These are phyloP conservation scores for Clonostachys rosea DNA, from an alignment of 2,329 filamentous ascomycete genomes.

Conservation along the genomic window DNA sequence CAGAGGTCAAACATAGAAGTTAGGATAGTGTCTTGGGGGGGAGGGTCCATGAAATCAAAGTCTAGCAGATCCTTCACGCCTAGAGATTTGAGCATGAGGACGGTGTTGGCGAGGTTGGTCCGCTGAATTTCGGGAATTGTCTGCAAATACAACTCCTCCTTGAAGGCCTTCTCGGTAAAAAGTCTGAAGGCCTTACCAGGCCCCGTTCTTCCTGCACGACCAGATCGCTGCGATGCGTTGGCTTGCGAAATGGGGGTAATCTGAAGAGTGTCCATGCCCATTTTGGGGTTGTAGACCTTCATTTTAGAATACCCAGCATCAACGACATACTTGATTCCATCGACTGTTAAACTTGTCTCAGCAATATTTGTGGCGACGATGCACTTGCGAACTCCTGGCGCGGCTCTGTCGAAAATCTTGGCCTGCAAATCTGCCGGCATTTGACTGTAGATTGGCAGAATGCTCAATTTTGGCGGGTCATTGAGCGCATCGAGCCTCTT, in stretches of 20 bases:
- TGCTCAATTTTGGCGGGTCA: conserved; percentile 89
- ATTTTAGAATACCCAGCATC: conserved; percentile 95
- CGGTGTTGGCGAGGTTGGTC: conserved; percentile 92
- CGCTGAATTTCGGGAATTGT: conserved; percentile 97
- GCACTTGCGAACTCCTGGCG: conserved; percentile 89
- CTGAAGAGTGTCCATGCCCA: conserved; percentile 98
- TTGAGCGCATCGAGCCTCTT: conserved; percentile 86
- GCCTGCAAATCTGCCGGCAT: conserved; percentile 98
- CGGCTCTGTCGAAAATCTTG: conserved; percentile 92
- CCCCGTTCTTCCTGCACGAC: conserved; percentile 88
- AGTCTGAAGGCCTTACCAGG: conserved; percentile 93
- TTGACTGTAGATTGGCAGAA: conserved; percentile 97
- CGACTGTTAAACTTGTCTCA: conserved; percentile 94
- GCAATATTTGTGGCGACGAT: conserved; percentile 99
- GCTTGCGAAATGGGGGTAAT: conserved; percentile 97
- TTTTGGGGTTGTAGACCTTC: conserved; percentile 97
- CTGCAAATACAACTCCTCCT: conserved; percentile 93
- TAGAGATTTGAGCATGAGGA: conserved; percentile 88
- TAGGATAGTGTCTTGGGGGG: conserved; percentile 94
- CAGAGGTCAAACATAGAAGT: conserved; percentile 97
- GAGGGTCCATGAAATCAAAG: conserved; percentile 99
- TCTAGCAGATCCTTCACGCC: conserved; percentile 92
- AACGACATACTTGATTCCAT: conserved; percentile 99
- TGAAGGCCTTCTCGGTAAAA: conserved; percentile 91
- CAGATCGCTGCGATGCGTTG: conserved; percentile 89